Percentiles rank a stretch among this genome's conserved stretches.
Evolutionary conservation across 371 early-diverging fungal species (phyloP).

Genomic region (Apophysomyces sp.): DNA sequence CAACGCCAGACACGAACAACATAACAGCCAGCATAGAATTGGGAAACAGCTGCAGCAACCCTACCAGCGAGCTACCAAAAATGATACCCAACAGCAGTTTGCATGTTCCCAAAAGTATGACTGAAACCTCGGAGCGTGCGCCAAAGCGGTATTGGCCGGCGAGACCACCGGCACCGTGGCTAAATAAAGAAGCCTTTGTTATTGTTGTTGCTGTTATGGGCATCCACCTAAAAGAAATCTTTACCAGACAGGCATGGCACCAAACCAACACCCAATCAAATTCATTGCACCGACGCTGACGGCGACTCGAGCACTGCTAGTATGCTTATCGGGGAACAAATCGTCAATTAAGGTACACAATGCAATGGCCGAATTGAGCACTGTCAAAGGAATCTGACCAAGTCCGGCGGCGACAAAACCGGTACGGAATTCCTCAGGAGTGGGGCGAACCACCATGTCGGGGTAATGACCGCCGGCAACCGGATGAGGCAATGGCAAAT

Average conservation of each 20-base stretch:
- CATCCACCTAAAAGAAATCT: background rate
- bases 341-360: constrained; percentile 78
- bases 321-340: constrained; percentile 72
- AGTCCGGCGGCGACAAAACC: constrained; percentile 81
- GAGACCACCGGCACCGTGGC: constrained; percentile 85
- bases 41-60: constrained; percentile 71
- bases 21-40: constrained; percentile 80
- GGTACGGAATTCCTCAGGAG: constrained; percentile 61
- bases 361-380: constrained; percentile 86
- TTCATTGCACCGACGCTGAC: constrained; percentile 85
- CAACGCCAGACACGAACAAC: constrained; percentile 82
- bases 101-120: constrained; percentile 71
- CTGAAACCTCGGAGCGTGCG: constrained; percentile 80
- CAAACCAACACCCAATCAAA: constrained; percentile 82
- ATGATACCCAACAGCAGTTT: constrained; percentile 78
- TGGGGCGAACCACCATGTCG: constrained; percentile 55
- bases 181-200: constrained; percentile 9
- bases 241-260: constrained; percentile 81
- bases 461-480: constrained; percentile 64
- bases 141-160: constrained; percentile 94
- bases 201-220: background rate
- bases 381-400: constrained; percentile 88
- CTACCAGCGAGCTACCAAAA: constrained; percentile 79
- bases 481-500: constrained; percentile 28
- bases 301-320: constrained; percentile 61